Percentiles rank a stretch among this genome's conserved stretches.
Evolutionary conservation across 306 rosid genomes (phyloP).

Genomic region (Rosa lucieae): DNA sequence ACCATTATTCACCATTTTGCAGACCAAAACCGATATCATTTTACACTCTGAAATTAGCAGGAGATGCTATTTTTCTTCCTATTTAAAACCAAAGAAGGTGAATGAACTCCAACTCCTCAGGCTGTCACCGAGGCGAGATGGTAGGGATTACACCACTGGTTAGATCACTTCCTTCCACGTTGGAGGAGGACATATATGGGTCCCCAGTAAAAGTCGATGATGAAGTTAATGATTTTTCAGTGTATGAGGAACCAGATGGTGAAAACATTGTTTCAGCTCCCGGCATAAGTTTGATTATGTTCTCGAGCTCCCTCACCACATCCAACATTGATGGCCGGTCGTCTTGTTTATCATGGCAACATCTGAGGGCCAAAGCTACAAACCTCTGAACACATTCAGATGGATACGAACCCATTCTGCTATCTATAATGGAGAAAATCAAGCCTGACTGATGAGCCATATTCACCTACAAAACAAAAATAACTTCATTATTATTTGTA

Average conservation of each 20-base stretch:
- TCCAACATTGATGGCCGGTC: conserved; percentile 61
- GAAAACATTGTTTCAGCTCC: conserved; percentile 44
- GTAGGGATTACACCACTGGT: conserved; percentile 57
- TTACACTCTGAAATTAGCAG: not conserved
- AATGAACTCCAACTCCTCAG: conserved; percentile 2
- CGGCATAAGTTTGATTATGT: conserved; percentile 50
- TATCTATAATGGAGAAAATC: conserved; percentile 51
- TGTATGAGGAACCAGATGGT: conserved; percentile 34
- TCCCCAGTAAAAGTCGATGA: conserved; percentile 31
- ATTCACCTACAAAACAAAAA: conserved; percentile 43
- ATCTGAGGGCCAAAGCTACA: conserved; percentile 52
- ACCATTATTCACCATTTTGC: too few relatives aligned
- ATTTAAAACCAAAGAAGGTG: not conserved
- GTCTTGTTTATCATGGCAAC: conserved; percentile 61
- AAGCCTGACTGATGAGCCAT: conserved; percentile 47
- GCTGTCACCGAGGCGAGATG: conserved; percentile 47
- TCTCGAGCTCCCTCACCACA: conserved; percentile 72
- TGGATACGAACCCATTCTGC: conserved; percentile 55
- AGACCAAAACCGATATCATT: not conserved
- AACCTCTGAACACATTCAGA: conserved; percentile 56
- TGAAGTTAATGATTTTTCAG: conserved; percentile 32
- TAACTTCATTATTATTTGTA: not conserved
- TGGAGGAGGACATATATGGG: conserved; percentile 32
- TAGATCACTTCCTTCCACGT: conserved; percentile 56
- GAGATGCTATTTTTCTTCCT: not conserved